Base-by-base conservation (phyloP, 352 stramenopile genomes). In the Globisporangium radiosum region DNA sequence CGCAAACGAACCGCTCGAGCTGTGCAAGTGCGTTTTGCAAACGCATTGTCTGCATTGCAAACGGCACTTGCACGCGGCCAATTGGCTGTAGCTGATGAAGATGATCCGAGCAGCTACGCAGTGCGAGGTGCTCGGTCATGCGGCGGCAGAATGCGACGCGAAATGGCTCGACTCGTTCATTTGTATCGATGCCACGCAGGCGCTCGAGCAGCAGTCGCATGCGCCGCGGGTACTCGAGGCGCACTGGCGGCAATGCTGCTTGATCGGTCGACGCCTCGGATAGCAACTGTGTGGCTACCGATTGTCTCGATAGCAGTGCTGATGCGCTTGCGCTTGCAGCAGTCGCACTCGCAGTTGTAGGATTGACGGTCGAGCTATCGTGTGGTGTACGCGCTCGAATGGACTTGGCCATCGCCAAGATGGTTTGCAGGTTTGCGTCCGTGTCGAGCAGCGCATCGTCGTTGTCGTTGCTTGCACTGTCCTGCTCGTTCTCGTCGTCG, bases 141-240 rank as follows among this genome's bases (percentile, higher is more conserved):
- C 71, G 75, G 39, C 72, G 75, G 58, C 72, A 83, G 56, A 88
- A 90, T 8, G 48, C 56, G 47, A 63, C 64, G 19, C 72, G 77
- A 25, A 72, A 78, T 19, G 74, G 73, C n/a, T 70, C 55, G 42
- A 75, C 56, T 8, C 14, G 45, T 25, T 84, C 69, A 37, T 68
- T 71, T 9, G 57, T 39, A 4, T 61, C 54, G 47, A 72, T 48
- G 8, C 81, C 73, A 9, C 68, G 53, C 1, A 85, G 45, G 10
- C 77, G 65, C 25, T 67, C 66, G 52, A 88, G 64, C 56, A 85
- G 38, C 19, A 57, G 48, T 52, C 79, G 82, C 51, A 87, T 60
- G 14, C 75, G 70, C 15, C 65, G 68, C n/a, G 72, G 77, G 50
- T 85, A 84, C 56, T 81, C 63, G 33, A 90, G n/a, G 42, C 62